Base-by-base conservation (phyloP, 495 filamentous ascomycete species). In the Aspergillus sclerotiicarbonarius region DNA sequence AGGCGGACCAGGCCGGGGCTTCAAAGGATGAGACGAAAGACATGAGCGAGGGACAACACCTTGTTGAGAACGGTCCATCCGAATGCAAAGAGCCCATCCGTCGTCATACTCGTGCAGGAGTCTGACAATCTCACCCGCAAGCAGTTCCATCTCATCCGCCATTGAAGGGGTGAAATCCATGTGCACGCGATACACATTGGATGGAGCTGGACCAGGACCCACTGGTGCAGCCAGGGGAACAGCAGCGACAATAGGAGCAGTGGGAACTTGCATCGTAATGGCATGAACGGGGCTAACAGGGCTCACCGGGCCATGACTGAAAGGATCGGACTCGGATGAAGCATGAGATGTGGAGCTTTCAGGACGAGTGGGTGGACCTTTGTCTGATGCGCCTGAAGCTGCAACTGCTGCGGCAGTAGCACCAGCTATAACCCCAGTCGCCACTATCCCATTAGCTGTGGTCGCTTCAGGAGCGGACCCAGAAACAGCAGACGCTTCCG, bases 41-140 rank as follows among this genome's bases (percentile, higher is more conserved):
- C 95, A 98, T 35, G 91, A 96, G 33, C 94, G 86, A 18, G 94
- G 94, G 54, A 86, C 91, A 50, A 98, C 95, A 72, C 94, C 94
- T 75, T 97, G 92, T 62, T 89, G 81, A 44, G 90, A 90, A 50
- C 91, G 87, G 72, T 98, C 93, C 48, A 98, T 84, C 59, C 90
- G 88, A 65, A 89, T 86, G 72, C 94, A 98, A 52, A 97, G 89
- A 62, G 92, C 90, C 94, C 94, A 99, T 68, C 94, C 94, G 78
- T 99, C 94, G 69, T 99, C 95, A 70, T 98, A 99, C 71, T 96
- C 93, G 62, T 98, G 91, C 35, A 98, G 71, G 59, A 99, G 77
- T 53, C 93, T 82, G 30, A 98, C 89, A 4, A 99, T 80, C 54
- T 91, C 84, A 61, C 94, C 94, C 46, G 86, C 80, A 43, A 75